These are phyloP conservation scores for Coleophoma eucalyptorum DNA, from an alignment of 2,329 filamentous ascomycete species.

Conservation along the genomic window DNA sequence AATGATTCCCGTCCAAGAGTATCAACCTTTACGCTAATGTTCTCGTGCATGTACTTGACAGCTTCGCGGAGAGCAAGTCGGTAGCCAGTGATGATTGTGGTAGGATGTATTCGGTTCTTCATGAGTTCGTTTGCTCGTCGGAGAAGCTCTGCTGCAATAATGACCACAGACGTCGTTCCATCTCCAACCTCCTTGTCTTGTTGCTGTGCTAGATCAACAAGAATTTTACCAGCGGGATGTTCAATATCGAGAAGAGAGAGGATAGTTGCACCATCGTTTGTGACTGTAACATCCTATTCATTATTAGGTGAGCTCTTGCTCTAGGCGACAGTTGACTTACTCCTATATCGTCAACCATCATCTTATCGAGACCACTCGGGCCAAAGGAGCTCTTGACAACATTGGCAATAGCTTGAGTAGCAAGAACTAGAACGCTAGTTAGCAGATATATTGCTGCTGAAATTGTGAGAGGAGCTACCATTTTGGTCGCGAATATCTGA, in stretches of 20 bases:
- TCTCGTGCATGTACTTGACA: slow-evolving; percentile 98
- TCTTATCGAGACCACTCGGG: slow-evolving; percentile 95
- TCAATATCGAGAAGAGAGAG: slow-evolving; percentile 93
- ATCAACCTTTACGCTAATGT: slow-evolving; percentile 94
- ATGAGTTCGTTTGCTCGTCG: slow-evolving; percentile 94
- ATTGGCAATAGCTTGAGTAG: slow-evolving; percentile 96
- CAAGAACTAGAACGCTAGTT: slow-evolving; percentile 60
- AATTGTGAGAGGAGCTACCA: slow-evolving; percentile 46
- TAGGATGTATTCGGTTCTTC: slow-evolving; percentile 99
- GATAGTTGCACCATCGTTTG: slow-evolving; percentile 97
- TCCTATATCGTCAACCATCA: slow-evolving; percentile 99
- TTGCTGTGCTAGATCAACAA: slow-evolving; percentile 95
- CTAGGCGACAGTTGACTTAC: slow-evolving; percentile 42
- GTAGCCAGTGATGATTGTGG: slow-evolving; percentile 98
- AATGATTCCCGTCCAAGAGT: slow-evolving; percentile 85
- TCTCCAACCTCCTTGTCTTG: slow-evolving; percentile 99
- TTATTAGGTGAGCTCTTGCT: slow-evolving; percentile 13
- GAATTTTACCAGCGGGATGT: slow-evolving; percentile 95
- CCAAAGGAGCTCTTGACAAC: slow-evolving; percentile 99
- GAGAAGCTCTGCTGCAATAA: slow-evolving; percentile 94
- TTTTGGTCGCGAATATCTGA: slow-evolving; percentile 97
- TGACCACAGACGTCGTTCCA: slow-evolving; percentile 94
- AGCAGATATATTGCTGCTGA: slow-evolving; percentile 3
- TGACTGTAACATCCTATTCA: slow-evolving; percentile 87
- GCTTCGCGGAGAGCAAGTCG: slow-evolving; percentile 91